These are phyloP conservation scores for Porphyrellus cyaneotinctus DNA, from an alignment of 768 basidiomycete species.

Conservation along the genomic window DNA sequence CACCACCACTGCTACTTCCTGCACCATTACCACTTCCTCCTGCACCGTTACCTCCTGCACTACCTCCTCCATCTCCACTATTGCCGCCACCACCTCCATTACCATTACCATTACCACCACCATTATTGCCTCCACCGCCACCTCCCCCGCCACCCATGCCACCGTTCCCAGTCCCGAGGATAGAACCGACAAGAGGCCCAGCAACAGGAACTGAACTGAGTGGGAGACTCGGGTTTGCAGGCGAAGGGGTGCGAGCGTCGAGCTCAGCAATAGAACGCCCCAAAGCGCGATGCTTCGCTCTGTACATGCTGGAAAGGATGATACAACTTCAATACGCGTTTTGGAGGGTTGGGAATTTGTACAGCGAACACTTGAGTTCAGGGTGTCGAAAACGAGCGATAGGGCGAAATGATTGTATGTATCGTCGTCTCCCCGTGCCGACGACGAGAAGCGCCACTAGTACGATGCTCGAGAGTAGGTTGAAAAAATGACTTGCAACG, in stretches of 20 bases:
- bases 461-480: not conserved
- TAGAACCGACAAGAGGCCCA: conserved; percentile 33
- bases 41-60: not conserved
- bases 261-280: conserved; percentile 16
- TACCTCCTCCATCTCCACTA: not conserved
- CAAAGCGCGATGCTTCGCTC: conserved; percentile 9
- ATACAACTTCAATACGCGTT: conserved; percentile 5
- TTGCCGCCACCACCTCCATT: not conserved
- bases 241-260: conserved; percentile 37
- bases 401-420: conserved; percentile 21
- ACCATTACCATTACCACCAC: not conserved
- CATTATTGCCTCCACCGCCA: not conserved
- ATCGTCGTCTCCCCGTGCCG: conserved; percentile 12
- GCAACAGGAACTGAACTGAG: conserved; percentile 36
- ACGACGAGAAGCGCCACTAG: conserved; percentile 4
- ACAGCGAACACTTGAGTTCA: not conserved
- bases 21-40: not conserved
- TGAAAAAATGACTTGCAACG: not conserved
- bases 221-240: conserved; percentile 34
- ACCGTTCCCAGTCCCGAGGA: conserved; percentile 26
- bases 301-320: conserved; percentile 14
- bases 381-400: conserved; percentile 16
- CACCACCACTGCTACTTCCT: not conserved
- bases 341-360: not conserved
- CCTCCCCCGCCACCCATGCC: not conserved